Percentiles rank a stretch among this genome's conserved stretches.
Evolutionary conservation across 495 filamentous ascomycete genomes (phyloP).

Genomic region (Neurospora sp.): DNA sequence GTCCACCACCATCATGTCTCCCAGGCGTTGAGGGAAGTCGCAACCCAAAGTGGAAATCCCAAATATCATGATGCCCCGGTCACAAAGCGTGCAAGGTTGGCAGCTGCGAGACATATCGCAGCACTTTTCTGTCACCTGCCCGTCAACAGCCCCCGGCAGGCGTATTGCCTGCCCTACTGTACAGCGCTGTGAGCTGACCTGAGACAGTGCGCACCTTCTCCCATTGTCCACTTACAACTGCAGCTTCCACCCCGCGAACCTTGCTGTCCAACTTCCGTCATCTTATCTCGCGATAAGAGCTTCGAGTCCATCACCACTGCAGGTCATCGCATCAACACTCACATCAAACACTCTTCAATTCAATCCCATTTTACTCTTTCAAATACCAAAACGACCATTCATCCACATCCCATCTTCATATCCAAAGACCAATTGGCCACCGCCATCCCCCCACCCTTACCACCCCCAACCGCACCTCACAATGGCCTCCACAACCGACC

Average conservation of each 20-base stretch:
- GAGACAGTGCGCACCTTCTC: not conserved
- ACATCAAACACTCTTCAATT: not conserved
- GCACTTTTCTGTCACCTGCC: not conserved
- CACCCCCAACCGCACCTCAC: not conserved
- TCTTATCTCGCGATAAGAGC: not conserved
- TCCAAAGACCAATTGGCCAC: no score
- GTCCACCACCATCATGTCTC: not conserved
- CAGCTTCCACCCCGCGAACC: not conserved
- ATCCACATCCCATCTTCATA: no score
- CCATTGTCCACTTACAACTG: not conserved
- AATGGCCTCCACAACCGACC: not conserved
- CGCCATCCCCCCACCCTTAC: no score
- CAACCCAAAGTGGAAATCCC: not conserved
- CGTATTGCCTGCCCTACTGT: not conserved
- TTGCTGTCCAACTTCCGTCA: not conserved
- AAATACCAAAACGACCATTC: no score
- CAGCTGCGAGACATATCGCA: not conserved
- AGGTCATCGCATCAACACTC: not conserved
- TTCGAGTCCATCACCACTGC: not conserved
- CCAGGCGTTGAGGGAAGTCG: not conserved
- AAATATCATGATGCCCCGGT: not conserved
- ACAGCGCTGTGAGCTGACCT: not conserved
- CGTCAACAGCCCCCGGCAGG: not conserved
- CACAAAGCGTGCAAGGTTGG: not conserved
- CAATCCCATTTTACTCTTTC: not conserved